These are phyloP conservation scores for Boletus speciosus DNA, from an alignment of 768 basidiomycete species.

Conservation along the genomic window DNA sequence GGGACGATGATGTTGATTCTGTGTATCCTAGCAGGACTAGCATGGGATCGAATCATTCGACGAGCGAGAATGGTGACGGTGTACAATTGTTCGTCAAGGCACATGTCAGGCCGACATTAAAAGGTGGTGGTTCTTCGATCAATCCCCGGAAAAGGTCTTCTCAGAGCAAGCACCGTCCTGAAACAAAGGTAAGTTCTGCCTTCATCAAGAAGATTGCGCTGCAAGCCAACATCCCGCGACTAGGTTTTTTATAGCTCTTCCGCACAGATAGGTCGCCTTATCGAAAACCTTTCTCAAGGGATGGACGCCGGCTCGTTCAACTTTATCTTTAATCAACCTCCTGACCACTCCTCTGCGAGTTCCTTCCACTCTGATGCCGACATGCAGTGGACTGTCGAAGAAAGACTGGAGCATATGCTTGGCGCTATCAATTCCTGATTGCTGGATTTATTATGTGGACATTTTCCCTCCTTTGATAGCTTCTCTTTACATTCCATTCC, in stretches of 20 bases:
- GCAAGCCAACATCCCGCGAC: slow-evolving; percentile 9
- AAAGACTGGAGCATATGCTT: slow-evolving; percentile 72
- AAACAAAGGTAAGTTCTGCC: slow-evolving; percentile 67
- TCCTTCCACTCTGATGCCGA: slow-evolving; percentile 62
- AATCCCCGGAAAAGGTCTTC: slow-evolving; percentile 56
- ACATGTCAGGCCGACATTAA: slow-evolving; percentile 63
- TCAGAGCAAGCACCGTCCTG: slow-evolving; percentile 61
- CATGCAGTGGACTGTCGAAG: slow-evolving; percentile 69
- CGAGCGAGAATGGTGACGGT: slow-evolving; percentile 44
- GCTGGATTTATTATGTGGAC: slow-evolving; percentile 25
- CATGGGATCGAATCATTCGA: slow-evolving; percentile 71
- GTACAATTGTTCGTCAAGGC: slow-evolving; percentile 76
- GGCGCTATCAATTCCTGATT: slow-evolving; percentile 34
- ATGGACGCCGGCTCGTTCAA: slow-evolving; percentile 85
- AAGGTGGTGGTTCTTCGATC: slow-evolving; percentile 57
- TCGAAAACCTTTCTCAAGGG: slow-evolving; percentile 77
- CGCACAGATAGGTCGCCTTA: slow-evolving; percentile 77
- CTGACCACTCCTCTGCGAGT: slow-evolving; percentile 57
- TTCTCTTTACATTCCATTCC: slow-evolving; percentile 13
- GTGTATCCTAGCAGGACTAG: slow-evolving; percentile 64
- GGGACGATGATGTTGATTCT: slow-evolving; percentile 72
- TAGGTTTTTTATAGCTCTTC: slow-evolving; percentile 47
- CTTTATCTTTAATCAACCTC: slow-evolving; percentile 45
- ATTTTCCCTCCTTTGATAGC: slow-evolving; percentile 6
- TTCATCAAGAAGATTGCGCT: slow-evolving; percentile 1